phyloP scores from a whole-genome alignment of 306 rosid species.

The Acacia crassicarpa region DNA sequence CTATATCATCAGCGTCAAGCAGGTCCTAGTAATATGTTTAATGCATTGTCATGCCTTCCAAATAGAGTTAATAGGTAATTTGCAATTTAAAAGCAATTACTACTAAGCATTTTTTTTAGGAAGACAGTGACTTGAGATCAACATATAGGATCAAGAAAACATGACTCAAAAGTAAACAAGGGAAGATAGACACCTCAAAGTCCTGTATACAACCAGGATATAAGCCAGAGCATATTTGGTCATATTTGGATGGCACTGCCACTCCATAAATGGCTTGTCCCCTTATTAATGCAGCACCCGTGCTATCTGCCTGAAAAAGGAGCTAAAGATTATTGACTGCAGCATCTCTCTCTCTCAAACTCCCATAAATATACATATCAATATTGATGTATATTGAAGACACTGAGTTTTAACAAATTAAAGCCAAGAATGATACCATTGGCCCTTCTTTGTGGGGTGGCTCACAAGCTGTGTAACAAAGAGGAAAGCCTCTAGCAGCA shows the following conservation, averaged over 20 bases:
- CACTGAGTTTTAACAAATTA: not conserved
- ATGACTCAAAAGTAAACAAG: not conserved
- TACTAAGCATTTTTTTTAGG: not conserved
- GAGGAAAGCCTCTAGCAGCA: conserved; percentile 21
- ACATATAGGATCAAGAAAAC: not conserved
- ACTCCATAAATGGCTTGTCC: conserved; percentile 22
- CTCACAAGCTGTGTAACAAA: not conserved
- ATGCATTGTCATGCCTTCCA: not conserved
- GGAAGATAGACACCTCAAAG: not conserved
- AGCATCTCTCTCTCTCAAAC: not conserved
- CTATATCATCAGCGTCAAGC: not conserved
- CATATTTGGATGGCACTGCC: conserved; percentile 1
- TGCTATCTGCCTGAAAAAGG: not conserved
- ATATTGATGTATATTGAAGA: not conserved
- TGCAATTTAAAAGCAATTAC: not conserved
- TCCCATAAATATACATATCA: not conserved
- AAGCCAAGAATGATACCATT: conserved; percentile 42
- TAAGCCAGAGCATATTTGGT: not conserved
- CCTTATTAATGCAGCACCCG: not conserved
- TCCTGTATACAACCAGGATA: not conserved
- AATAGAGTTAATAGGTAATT: not conserved
- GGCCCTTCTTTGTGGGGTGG: conserved; percentile 27
- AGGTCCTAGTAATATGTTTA: not conserved
- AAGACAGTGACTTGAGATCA: not conserved
- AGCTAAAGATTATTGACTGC: not conserved